A percentile compares a stretch with the other conserved stretches of the same genome.
Evolutionary conservation across 2,329 filamentous ascomycete genomes (phyloP).

Genomic region (Tolypocladium ovalisporum): DNA sequence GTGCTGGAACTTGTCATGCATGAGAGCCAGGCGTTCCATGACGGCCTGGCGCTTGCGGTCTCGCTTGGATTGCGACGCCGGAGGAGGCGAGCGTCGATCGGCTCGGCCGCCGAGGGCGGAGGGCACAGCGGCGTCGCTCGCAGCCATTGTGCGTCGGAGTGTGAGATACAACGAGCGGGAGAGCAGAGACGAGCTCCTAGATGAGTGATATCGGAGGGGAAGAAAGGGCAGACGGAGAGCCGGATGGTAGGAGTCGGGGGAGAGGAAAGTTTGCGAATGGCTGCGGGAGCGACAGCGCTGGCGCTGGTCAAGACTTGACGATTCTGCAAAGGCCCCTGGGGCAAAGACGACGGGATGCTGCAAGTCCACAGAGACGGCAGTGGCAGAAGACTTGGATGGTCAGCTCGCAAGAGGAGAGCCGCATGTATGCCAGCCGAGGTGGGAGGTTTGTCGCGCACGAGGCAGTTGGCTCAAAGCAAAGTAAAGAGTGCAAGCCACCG

Average conservation of each 20-base stretch:
- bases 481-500: neutral
- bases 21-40: conserved; percentile 63
- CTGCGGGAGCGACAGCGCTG: neutral
- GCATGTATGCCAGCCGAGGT: neutral
- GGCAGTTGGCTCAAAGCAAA: neutral
- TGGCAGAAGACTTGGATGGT: neutral
- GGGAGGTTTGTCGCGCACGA: neutral
- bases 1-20: conserved; percentile 67
- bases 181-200: neutral
- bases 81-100: conserved; percentile 25
- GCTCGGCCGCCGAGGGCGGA: conserved; percentile 19
- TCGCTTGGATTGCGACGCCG: conserved; percentile 59
- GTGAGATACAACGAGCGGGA: neutral
- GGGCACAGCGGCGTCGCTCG: conserved; percentile 24
- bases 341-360: neutral
- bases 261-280: neutral
- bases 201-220: neutral
- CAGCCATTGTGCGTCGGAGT: conserved; percentile 21
- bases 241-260: neutral
- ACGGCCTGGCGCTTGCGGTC: conserved; percentile 83
- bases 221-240: neutral
- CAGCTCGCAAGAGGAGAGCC: neutral
- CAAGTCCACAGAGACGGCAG: neutral
- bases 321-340: neutral
- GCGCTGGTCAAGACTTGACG: neutral